Conservation (phyloP, 352 stramenopile genomes). For the Phytopythium aichiense region DNA sequence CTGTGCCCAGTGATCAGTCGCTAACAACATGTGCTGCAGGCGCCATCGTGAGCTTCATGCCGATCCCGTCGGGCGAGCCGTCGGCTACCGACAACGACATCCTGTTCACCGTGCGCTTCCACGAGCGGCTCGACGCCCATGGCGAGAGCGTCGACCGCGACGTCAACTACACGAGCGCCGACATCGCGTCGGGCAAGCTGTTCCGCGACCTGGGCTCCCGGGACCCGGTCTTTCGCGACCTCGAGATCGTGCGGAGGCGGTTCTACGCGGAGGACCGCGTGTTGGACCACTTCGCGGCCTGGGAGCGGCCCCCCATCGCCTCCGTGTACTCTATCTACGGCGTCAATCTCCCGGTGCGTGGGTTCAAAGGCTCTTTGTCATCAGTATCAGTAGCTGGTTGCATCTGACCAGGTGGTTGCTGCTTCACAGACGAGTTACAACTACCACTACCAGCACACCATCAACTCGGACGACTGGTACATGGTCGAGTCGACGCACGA, state of each 20-base stretch:
- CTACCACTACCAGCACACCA: conserved; percentile 64
- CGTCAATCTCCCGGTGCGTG: conserved; percentile 57
- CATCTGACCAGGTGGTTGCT: not conserved
- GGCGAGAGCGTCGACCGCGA: conserved; percentile 16
- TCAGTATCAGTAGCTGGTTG: not conserved
- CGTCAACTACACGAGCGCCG: conserved; percentile 57
- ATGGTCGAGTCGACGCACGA: conserved; percentile 55
- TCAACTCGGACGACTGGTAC: conserved; percentile 52
- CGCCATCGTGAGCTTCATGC: conserved; percentile 69
- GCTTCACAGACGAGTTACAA: conserved; percentile 51
- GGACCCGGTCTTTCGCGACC: conserved; percentile 61
- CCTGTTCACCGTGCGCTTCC: conserved; percentile 43
- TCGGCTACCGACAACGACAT: conserved; percentile 54
- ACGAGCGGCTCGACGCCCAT: conserved; percentile 15
- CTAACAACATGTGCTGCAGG: conserved; percentile 19
- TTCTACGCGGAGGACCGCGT: conserved; percentile 73
- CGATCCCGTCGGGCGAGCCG: conserved; percentile 47
- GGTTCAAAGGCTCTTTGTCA: not conserved
- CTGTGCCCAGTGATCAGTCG: too few relatives aligned
- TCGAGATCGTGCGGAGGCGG: conserved; percentile 48
- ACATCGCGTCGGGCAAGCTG: conserved; percentile 62
- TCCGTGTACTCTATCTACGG: conserved; percentile 77
- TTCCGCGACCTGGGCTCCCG: conserved; percentile 63
- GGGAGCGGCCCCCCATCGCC: conserved; percentile 64
- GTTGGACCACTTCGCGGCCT: conserved; percentile 50